These are phyloP conservation scores for Neolentinus lepideus DNA, from an alignment of 1,284 basidiomycete genomes.

Conservation along the genomic window DNA sequence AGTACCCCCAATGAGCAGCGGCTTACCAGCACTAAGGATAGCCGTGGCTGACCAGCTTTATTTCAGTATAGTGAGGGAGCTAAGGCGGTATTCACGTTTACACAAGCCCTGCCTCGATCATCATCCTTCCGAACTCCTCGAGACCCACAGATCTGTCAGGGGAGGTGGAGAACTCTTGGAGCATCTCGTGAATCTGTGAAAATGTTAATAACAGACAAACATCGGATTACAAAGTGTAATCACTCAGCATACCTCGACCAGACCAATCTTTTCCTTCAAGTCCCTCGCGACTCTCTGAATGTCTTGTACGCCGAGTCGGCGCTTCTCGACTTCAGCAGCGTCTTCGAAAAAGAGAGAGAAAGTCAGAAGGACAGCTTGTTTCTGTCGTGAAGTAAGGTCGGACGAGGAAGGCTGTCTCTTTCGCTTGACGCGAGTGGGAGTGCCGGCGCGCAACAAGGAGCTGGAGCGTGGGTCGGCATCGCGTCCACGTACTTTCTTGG, in stretches of 20 bases:
- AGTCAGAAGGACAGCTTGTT: not conserved
- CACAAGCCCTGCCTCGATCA: slow-evolving; percentile 46
- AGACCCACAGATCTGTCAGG: slow-evolving; percentile 59
- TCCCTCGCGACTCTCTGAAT: slow-evolving; percentile 32
- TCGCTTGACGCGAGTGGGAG: not conserved
- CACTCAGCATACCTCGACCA: slow-evolving; percentile 51
- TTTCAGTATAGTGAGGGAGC: too few species aligned
- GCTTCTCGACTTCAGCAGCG: not conserved
- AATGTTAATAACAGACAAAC: not conserved
- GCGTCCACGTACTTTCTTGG: not conserved
- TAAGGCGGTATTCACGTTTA: too few species aligned
- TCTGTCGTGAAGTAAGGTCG: not conserved
- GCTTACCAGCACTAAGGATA: too few species aligned
- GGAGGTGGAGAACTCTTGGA: slow-evolving; percentile 60
- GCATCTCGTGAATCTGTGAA: slow-evolving; percentile 75
- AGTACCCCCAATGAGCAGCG: too few species aligned
- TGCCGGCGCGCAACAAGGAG: not conserved
- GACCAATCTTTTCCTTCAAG: slow-evolving; percentile 61
- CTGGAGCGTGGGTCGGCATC: not conserved
- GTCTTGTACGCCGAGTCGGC: not conserved
- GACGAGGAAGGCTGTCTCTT: not conserved
- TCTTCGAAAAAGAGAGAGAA: not conserved
- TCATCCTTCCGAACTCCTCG: slow-evolving; percentile 67
- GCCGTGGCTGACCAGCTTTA: too few species aligned
- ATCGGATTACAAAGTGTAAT: slow-evolving; percentile 1